Percentiles rank a stretch among this genome's conserved stretches.
phyloP scores from a whole-genome alignment of 805 yeast species.

The Suhomyces canberraensis region DNA sequence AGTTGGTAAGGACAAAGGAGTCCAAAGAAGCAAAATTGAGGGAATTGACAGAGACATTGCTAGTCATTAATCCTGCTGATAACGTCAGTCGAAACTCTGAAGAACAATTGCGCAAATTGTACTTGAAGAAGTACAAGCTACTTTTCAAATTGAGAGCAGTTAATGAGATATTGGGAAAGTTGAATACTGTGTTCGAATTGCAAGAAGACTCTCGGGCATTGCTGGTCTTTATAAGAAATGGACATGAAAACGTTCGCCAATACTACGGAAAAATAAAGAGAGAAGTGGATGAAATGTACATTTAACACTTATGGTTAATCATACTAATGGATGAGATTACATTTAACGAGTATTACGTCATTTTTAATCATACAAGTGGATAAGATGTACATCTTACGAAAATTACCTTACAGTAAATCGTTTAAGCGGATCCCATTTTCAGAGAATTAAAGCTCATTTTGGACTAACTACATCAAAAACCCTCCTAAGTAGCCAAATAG shows the following conservation, averaged over 20 bases:
- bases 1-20: conserved; percentile 10
- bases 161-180: conserved; percentile 10
- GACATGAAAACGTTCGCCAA: background rate
- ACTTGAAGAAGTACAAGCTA: conserved; percentile 11
- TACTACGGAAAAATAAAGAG: conserved; percentile 8
- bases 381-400: too few relatives aligned
- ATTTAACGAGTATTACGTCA: too few relatives aligned
- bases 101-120: conserved; percentile 6
- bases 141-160: conserved; percentile 13
- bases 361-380: too few relatives aligned
- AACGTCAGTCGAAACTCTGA: too few relatives aligned
- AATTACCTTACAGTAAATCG: too few relatives aligned
- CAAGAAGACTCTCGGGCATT: conserved; percentile 11
- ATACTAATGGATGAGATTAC: too few relatives aligned
- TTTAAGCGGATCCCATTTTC: too few relatives aligned
- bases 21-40: conserved; percentile 11
- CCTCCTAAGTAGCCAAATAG: too few relatives aligned
- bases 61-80: conserved; percentile 4
- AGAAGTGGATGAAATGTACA: conserved; percentile 10
- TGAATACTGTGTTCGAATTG: conserved; percentile 12
- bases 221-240: conserved; percentile 2
- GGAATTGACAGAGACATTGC: conserved; percentile 7
- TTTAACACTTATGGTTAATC: too few relatives aligned
- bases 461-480: too few relatives aligned
- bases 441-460: too few relatives aligned